Evolutionary conservation across 352 stramenopile species (phyloP), one percentile per base, ranked within the genome.

Genomic region (Phytophthora sojae): DNA sequence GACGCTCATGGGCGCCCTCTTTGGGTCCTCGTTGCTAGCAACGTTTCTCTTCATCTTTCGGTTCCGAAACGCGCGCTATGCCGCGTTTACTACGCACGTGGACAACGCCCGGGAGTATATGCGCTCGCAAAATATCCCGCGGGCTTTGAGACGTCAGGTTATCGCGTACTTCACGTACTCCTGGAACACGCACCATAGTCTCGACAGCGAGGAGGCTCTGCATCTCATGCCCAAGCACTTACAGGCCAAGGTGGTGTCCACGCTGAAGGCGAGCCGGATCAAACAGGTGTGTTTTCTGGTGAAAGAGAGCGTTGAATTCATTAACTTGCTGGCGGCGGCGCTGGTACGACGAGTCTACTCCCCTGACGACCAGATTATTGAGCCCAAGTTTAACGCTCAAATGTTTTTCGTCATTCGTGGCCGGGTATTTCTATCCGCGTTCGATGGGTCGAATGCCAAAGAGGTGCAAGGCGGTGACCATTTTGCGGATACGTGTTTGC

Each of bases 391-490:
- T 39, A 93, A 91, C 35, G 79, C 82, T 11, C 83, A 90, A 57
- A 91, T 92, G 86, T 93, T 91, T 61, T 93, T 92, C 42, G 83
- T 92, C 4, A 85, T 90, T 25, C 82, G 81, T 7, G 86, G 86
- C 11, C 86, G 73, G 0, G 83, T 93, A 6, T 47, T 86, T 8
- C 57, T 92, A 0, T 83, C 79, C 0, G 79, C 77, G 2, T 87
- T 90, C 26, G 76, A 93, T 29, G 81, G 82, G 0, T 82, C 76
- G 0, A 67, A 71, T 17, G 47, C 79, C 0, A 90, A 90, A 21
- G 83, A 90, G 44, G 91, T 84, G 47, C 74, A 87, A 37, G 86
- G 73, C 0, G 86, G 84, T 1, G 86, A 92, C 26, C 91, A 88
- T 52, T 93, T 93, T 45, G 84, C 86, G 1, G 86, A 91, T 51